Percentiles rank a stretch among this genome's conserved stretches.
These are phyloP conservation scores for Gossypium gossypioides DNA, from an alignment of 441 rosid species.

Conservation along the genomic window DNA sequence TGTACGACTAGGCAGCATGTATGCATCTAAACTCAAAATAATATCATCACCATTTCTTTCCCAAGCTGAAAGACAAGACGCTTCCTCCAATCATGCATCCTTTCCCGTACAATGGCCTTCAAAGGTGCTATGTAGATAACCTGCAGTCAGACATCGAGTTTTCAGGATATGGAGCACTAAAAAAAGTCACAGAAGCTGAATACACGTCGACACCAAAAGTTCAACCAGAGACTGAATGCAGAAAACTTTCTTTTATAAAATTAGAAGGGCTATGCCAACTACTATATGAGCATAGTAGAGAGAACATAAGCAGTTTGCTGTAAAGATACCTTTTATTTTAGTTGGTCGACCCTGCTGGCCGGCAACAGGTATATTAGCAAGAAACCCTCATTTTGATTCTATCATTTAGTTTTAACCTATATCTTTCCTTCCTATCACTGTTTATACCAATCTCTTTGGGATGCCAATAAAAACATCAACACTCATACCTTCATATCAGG, in stretches of 20 bases:
- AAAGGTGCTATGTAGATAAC: conserved; percentile 96
- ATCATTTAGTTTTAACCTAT: neutral
- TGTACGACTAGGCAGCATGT: neutral
- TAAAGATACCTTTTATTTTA: neutral
- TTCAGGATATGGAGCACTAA: conserved; percentile 8
- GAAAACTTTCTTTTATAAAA: neutral
- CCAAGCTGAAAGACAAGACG: conserved; percentile 83
- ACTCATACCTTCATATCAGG: conserved; percentile 91
- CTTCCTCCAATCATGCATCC: conserved; percentile 95
- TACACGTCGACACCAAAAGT: neutral
- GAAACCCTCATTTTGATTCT: neutral
- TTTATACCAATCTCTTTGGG: neutral
- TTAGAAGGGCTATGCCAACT: neutral
- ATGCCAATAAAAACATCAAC: conserved; percentile 13
- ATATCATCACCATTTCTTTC: conserved; percentile 63
- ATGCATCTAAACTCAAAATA: conserved; percentile 11
- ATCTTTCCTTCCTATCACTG: neutral
- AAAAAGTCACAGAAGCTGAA: neutral
- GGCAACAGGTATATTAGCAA: conserved; percentile 4
- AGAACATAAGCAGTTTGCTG: neutral
- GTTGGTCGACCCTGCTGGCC: neutral
- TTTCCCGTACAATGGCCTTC: conserved; percentile 98
- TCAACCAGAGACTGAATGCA: neutral
- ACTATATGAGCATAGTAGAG: neutral
- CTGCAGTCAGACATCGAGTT: conserved; percentile 30